Conservation (phyloP, 345 rosid genomes). For the Populus pruinosa region DNA sequence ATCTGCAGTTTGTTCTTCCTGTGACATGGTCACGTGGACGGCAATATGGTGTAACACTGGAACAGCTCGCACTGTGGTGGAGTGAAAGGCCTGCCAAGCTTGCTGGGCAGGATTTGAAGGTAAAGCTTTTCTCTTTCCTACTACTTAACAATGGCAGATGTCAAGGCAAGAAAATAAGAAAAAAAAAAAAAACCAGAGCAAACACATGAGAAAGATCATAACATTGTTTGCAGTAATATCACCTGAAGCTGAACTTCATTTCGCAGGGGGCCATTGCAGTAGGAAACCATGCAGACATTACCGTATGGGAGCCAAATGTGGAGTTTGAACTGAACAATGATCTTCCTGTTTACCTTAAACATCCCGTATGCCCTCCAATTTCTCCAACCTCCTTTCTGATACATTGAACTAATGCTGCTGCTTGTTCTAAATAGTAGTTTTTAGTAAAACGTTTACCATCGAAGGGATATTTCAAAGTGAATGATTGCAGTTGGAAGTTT, state of each 20-base stretch:
- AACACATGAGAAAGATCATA: neutral
- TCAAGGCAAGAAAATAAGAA: neutral
- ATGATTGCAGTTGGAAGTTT: too few relatives aligned
- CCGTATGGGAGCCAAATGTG: conserved; percentile 73
- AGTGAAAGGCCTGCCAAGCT: conserved; percentile 89
- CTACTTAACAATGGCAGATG: neutral
- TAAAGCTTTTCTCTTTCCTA: conserved; percentile 11
- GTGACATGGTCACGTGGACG: conserved; percentile 84
- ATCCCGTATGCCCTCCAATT: conserved; percentile 50
- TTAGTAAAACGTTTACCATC: too few relatives aligned
- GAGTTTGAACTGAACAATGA: conserved; percentile 63
- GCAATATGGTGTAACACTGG: conserved; percentile 66
- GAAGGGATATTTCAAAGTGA: too few relatives aligned
- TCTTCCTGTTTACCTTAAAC: conserved; percentile 62
- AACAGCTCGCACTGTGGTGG: conserved; percentile 81
- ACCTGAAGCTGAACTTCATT: conserved; percentile 2
- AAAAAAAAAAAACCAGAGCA: neutral
- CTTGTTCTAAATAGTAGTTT: neutral
- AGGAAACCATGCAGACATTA: conserved; percentile 81
- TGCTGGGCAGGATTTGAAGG: conserved; percentile 69
- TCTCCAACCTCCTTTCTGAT: neutral
- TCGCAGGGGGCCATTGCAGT: conserved; percentile 66
- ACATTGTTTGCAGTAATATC: neutral
- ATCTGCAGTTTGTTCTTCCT: conserved; percentile 85
- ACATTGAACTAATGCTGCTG: neutral